Conservation (phyloP, 768 basidiomycete genomes). For the Rhizopogon roseolus region DNA sequence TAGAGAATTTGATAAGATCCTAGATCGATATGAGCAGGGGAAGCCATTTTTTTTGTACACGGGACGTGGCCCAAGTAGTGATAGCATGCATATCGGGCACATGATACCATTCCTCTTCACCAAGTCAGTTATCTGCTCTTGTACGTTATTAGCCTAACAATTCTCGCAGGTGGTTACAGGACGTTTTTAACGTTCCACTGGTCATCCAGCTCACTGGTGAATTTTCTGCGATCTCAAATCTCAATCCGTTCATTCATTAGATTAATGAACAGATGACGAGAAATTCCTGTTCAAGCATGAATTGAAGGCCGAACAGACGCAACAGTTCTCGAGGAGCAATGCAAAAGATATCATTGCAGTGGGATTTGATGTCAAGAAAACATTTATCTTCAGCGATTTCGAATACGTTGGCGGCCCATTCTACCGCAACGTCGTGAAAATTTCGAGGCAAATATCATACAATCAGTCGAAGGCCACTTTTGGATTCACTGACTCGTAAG, state of each 20-base stretch:
- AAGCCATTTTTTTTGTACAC: constrained; percentile 99
- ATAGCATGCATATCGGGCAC: constrained; percentile 97
- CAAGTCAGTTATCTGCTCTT: constrained; percentile 52
- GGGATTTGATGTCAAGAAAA: constrained; percentile 87
- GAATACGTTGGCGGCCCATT: constrained; percentile 88
- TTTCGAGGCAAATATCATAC: constrained; percentile 89
- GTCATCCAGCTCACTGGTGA: constrained; percentile 93
- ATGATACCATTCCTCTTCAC: constrained; percentile 97
- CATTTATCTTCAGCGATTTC: constrained; percentile 95
- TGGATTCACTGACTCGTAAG: constrained; percentile 94
- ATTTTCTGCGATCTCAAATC: constrained; percentile 7
- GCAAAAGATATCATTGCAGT: constrained; percentile 97
- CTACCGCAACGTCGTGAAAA: constrained; percentile 90
- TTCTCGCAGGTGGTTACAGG: constrained; percentile 82
- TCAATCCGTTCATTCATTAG: neutral
- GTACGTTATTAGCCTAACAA: neutral
- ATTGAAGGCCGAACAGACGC: constrained; percentile 85
- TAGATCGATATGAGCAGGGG: constrained; percentile 93
- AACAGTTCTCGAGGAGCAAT: constrained; percentile 76
- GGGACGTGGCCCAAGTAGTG: constrained; percentile 92
- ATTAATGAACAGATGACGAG: constrained; percentile 74
- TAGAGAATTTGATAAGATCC: constrained; percentile 89
- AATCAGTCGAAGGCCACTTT: constrained; percentile 94
- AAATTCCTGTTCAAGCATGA: constrained; percentile 98
- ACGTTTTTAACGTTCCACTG: constrained; percentile 90